phyloP scores from a whole-genome alignment of 352 stramenopile genomes.

The Pythium rhizo-oryzae region DNA sequence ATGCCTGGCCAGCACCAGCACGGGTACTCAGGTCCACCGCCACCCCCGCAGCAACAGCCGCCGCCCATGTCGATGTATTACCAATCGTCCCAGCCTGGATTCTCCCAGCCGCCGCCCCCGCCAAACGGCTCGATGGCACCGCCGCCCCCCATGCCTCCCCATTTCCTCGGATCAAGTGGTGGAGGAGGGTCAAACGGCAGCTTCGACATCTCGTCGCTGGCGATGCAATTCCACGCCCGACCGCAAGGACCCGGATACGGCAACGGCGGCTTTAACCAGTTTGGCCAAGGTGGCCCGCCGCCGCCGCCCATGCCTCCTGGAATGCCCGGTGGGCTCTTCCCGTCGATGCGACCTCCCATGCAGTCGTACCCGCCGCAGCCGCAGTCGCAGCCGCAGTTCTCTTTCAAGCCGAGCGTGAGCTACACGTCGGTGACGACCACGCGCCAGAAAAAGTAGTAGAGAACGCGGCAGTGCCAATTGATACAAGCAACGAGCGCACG shows the following conservation, averaged over 20 bases:
- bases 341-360: slow-evolving; percentile 34
- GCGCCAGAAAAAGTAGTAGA: slow-evolving; percentile 46
- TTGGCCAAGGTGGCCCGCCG: slow-evolving; percentile 23
- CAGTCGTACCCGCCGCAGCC: slow-evolving; percentile 35
- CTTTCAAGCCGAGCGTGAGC: slow-evolving; percentile 79
- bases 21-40: slow-evolving; percentile 18
- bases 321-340: slow-evolving; percentile 35
- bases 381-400: slow-evolving; percentile 30
- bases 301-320: slow-evolving; percentile 39
- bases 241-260: slow-evolving; percentile 22
- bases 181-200: slow-evolving; percentile 14
- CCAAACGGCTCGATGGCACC: slow-evolving; percentile 12
- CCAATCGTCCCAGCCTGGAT: slow-evolving; percentile 18
- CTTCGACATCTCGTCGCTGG: slow-evolving; percentile 67
- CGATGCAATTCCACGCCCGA: slow-evolving; percentile 77
- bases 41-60: slow-evolving; percentile 7
- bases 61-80: slow-evolving; percentile 16
- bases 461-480: neutral
- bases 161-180: slow-evolving; percentile 20
- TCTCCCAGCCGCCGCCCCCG: slow-evolving; percentile 2
- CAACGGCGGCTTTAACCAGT: slow-evolving; percentile 9
- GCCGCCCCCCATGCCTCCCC: slow-evolving; percentile 27
- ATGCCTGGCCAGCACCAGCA: slow-evolving; percentile 18
- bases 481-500: neutral
- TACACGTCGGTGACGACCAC: slow-evolving; percentile 75